Percentiles rank a stretch among this genome's conserved stretches.
Evolutionary conservation across 2,329 filamentous ascomycete species (phyloP).

Genomic region (Fusarium domesticum): DNA sequence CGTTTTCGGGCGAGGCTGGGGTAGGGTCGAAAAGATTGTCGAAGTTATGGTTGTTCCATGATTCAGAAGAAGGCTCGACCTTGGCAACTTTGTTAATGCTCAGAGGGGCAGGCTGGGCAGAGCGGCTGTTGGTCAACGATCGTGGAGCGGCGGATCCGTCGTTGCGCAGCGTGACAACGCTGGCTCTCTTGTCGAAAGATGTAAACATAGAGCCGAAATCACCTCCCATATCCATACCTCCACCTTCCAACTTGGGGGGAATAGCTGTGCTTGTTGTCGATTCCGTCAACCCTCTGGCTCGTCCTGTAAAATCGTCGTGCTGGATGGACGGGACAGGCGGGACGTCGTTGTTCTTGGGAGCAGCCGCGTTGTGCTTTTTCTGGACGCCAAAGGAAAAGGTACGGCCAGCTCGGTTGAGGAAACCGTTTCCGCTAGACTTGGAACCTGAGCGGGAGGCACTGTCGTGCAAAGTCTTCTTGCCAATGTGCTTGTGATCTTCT

Average conservation of each 20-base stretch:
- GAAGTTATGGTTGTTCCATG: slow-evolving; percentile 48
- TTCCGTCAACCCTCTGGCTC: slow-evolving; percentile 50
- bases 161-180: slow-evolving; percentile 47
- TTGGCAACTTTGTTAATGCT: slow-evolving; percentile 45
- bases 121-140: slow-evolving; percentile 46
- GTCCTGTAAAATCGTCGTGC: slow-evolving; percentile 32
- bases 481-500: slow-evolving; percentile 32
- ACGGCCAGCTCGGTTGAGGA: slow-evolving; percentile 54
- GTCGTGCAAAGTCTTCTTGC: slow-evolving; percentile 39
- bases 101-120: slow-evolving; percentile 43
- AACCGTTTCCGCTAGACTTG: slow-evolving; percentile 50
- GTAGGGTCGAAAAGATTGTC: slow-evolving; percentile 45
- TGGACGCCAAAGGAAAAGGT: slow-evolving; percentile 59
- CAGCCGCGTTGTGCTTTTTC: slow-evolving; percentile 45
- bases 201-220: slow-evolving; percentile 57
- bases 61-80: slow-evolving; percentile 46
- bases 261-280: slow-evolving; percentile 55
- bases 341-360: slow-evolving; percentile 34
- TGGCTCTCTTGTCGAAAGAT: slow-evolving; percentile 54
- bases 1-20: slow-evolving; percentile 38
- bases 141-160: slow-evolving; percentile 40
- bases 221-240: slow-evolving; percentile 52
- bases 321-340: slow-evolving; percentile 39
- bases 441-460: slow-evolving; percentile 40
- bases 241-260: slow-evolving; percentile 45